Evolutionary conservation across 345 rosid genomes (phyloP), one percentile per base, ranked within the genome.

Genomic region (Lepidium didymum): DNA sequence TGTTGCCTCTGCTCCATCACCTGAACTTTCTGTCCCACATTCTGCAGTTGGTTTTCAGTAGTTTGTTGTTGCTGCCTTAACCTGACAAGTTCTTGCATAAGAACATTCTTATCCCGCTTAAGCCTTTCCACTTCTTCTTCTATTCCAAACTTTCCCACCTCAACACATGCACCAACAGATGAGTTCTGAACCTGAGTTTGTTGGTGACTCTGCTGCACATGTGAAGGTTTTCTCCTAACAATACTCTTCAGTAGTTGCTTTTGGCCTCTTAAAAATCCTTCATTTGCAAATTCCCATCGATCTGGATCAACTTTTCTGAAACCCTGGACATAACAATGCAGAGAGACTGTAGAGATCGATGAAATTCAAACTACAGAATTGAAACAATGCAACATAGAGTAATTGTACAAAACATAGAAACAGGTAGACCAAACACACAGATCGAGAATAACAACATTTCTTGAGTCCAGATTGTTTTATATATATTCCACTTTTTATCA

Each of bases 1-100:
- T 86, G 96, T 78, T 91, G 97, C 57, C 97, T 81, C 73, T 91
- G 97, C 81, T 91, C 97, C 97, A 91, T 91, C 19, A 79, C 89
- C 59, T 88, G 93, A 56, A 88, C 92, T 68, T 90, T 87, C 69
- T 88, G 89, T 47, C 86, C 89, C 61, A 85, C 87, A 15, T 81
- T 72, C 67, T 88, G 89, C 80, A 91, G 73, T 73, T 91, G 91
- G 68, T 69, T 56, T 58, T 91, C 97, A 0, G 96, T 91, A 27
- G 85, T 16, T 79, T 91, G 96, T 68, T 88, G 97, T 65, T 86
- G 96, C 68, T 91, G 96, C 70, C 97, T 88, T 76, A 91, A 74
- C 85, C 96, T 79, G 59, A 91, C 91, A 47, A 91, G 92, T 68
- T 91, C 96, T 79, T 86, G 96, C 97, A 85, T 88, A 29, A 91